These are phyloP conservation scores for Tetrahymena malaccensis DNA, from an alignment of 73 alveolate species.

Conservation along the genomic window DNA sequence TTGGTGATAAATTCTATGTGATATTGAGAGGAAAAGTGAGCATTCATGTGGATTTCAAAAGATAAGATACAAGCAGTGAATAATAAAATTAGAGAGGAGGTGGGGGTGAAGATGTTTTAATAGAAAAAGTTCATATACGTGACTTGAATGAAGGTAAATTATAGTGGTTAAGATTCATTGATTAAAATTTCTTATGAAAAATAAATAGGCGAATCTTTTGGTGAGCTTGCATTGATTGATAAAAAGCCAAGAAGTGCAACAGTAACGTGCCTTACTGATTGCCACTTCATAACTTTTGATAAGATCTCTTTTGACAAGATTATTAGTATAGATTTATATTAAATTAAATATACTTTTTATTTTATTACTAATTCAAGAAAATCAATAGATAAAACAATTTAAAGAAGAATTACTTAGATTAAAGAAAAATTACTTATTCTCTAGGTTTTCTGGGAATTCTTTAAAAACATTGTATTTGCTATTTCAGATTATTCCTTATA, in stretches of 20 bases:
- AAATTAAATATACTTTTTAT: background rate
- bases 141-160: background rate
- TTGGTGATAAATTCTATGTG: background rate
- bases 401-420: background rate
- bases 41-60: background rate
- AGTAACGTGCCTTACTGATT: constrained; percentile 11
- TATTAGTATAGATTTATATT: background rate
- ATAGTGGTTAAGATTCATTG: background rate
- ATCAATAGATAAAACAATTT: background rate
- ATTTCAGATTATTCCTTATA: background rate
- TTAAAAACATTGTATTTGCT: background rate
- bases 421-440: background rate
- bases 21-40: background rate
- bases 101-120: background rate
- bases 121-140: background rate
- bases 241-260: constrained; percentile 35
- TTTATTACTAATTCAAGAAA: background rate
- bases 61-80: background rate
- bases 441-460: background rate
- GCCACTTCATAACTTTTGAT: constrained; percentile 10
- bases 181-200: background rate
- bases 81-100: background rate
- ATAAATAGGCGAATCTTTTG: constrained; percentile 20
- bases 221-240: constrained; percentile 22
- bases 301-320: constrained; percentile 16